Conservation (phyloP, 148 eudicot genomes). For the Camellia sinensis region DNA sequence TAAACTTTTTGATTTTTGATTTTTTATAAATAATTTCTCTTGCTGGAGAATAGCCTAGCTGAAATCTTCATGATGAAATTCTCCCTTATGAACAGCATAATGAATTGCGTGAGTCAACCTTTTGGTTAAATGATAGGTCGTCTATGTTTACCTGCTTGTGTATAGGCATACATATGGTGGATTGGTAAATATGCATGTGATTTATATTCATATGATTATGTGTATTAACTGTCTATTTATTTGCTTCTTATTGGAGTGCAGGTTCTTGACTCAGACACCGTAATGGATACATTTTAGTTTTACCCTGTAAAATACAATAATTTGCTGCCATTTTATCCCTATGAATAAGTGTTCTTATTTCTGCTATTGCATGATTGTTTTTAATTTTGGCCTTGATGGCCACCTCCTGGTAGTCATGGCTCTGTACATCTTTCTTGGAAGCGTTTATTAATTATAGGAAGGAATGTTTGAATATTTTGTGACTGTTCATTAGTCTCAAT, state of each 20-base stretch:
- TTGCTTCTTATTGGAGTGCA: background rate
- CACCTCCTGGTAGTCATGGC: background rate
- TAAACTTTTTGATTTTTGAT: background rate
- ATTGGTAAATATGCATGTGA: background rate
- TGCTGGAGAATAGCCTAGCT: too few relatives aligned
- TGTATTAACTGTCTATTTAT: background rate
- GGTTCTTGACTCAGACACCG: background rate
- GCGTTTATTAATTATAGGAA: background rate
- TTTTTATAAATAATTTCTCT: background rate
- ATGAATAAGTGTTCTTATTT: background rate
- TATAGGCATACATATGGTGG: background rate
- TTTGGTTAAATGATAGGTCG: background rate
- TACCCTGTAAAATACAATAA: constrained; percentile 4
- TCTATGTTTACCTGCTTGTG: background rate
- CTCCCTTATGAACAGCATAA: background rate
- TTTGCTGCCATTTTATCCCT: background rate
- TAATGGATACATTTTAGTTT: background rate
- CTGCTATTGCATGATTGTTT: background rate
- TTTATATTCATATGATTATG: background rate
- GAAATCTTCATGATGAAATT: background rate
- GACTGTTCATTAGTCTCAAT: background rate
- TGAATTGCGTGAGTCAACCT: background rate
- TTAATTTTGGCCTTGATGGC: background rate
- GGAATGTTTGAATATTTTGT: background rate
- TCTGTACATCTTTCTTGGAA: constrained; percentile 1